Percentiles rank a stretch among this genome's conserved stretches.
Conservation (phyloP, 2,329 filamentous ascomycete species). For the Nemania diffusa region DNA sequence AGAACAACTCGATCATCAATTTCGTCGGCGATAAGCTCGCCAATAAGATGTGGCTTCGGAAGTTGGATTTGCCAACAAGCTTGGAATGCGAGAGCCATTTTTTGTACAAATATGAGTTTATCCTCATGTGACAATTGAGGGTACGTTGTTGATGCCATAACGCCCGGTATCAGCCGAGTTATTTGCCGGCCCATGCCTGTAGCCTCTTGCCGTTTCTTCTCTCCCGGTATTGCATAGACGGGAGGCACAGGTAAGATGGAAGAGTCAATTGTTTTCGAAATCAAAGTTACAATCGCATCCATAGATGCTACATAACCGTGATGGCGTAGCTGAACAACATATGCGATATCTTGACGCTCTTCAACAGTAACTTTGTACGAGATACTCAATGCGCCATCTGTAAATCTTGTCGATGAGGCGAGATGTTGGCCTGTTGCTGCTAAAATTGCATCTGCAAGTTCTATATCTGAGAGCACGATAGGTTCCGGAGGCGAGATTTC, state of each 20-base stretch:
- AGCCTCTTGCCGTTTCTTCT: slow-evolving; percentile 7
- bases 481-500: slow-evolving; percentile 30
- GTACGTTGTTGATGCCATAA: background rate
- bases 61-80: slow-evolving; percentile 39
- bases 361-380: slow-evolving; percentile 5
- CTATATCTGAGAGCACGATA: slow-evolving; percentile 33
- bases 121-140: slow-evolving; percentile 30
- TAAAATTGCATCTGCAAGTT: slow-evolving; percentile 4
- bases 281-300: slow-evolving; percentile 4
- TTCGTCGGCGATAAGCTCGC: slow-evolving; percentile 36
- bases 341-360: background rate
- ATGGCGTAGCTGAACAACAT: slow-evolving; percentile 9
- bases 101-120: slow-evolving; percentile 35
- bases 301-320: slow-evolving; percentile 11
- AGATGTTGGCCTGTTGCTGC: slow-evolving; percentile 9
- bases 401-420: slow-evolving; percentile 7
- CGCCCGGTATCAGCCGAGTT: slow-evolving; percentile 6
- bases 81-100: slow-evolving; percentile 39
- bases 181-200: slow-evolving; percentile 9
- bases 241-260: background rate
- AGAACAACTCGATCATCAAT: slow-evolving; percentile 29
- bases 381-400: slow-evolving; percentile 11
- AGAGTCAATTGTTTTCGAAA: background rate
- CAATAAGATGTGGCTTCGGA: slow-evolving; percentile 34
- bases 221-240: slow-evolving; percentile 12